Base-by-base conservation (phyloP, 2,329 filamentous ascomycete species). In the Neonectria ditissima region DNA sequence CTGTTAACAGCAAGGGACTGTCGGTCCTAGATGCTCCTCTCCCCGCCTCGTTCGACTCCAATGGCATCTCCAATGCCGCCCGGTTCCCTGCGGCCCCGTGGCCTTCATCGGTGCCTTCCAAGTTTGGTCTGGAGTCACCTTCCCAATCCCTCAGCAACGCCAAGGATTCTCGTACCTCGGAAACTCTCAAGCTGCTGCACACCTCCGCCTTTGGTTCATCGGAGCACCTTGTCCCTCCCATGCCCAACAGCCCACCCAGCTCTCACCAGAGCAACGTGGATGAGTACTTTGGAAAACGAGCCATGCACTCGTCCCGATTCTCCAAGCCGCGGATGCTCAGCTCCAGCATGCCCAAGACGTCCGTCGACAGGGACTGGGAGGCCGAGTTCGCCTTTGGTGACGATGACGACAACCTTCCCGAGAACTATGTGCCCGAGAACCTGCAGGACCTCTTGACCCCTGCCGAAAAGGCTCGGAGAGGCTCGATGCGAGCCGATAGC, bases 21-120 rank as follows among this genome's bases (percentile, higher is more conserved):
- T 96, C 92, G n/a, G 92, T 97, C 14, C 86, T 97, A 66, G 95
- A 98, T 80, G 96, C 94, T 2, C 94, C 93, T 16, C 86, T 98
- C 9, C 96, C 96, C 1, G 93, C 94, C 9, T 98, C 95, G 0
- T 97, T 98, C 77, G 96, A 98, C 79, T 97, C 94, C 72, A 96
- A 97, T 74, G 95, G 94, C 53, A 92, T 97, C 56, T 97, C 94
- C 11, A 92, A 95, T 77, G 94, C 93, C 66, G 94, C 95, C 18
- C 89, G 93, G 63, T 94, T 94, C 76, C 84, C 84, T 18, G 82
- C 80, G 32, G 96, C 92, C 0, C 93, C 94, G 0, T 94, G 97
- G 79, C 94, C 95, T 8, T 93, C 94, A 0, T 98, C 95, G 0
- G 92, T 98, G 11, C 96, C 96, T 10, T 92, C 93, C 55, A 93